phyloP scores from a whole-genome alignment of 176 grass and related monocot genomes.

The Elaeis guineensis region DNA sequence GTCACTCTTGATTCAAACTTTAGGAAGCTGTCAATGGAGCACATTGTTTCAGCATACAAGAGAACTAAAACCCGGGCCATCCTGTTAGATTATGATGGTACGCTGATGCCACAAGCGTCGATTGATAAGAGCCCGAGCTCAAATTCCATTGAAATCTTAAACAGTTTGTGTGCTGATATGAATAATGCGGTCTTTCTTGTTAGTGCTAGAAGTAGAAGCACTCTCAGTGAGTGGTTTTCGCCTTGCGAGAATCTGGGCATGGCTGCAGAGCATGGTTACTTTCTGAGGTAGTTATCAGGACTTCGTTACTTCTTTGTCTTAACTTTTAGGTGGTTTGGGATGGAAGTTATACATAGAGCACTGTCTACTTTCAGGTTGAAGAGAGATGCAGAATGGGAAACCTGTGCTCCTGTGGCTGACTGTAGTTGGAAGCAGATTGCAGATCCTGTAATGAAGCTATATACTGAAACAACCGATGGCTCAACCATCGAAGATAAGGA shows the following conservation, averaged over 20 bases:
- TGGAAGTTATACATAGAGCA: background rate
- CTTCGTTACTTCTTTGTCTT: background rate
- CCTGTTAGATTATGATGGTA: constrained; percentile 85
- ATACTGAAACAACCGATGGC: constrained; percentile 82
- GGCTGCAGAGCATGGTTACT: constrained; percentile 89
- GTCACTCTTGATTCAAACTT: constrained; percentile 73
- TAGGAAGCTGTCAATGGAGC: constrained; percentile 81
- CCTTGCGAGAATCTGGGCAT: constrained; percentile 66
- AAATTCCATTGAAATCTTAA: constrained; percentile 54
- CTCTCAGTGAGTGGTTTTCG: constrained; percentile 54
- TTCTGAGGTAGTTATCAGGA: constrained; percentile 49
- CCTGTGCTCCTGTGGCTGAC: constrained; percentile 41
- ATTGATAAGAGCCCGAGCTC: constrained; percentile 54
- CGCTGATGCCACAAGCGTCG: constrained; percentile 72
- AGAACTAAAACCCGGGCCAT: constrained; percentile 52
- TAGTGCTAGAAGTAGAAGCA: constrained; percentile 42
- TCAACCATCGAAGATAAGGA: constrained; percentile 78
- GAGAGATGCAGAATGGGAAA: constrained; percentile 69
- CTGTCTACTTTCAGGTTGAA: constrained; percentile 27
- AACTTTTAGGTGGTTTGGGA: no score
- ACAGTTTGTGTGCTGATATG: constrained; percentile 54
- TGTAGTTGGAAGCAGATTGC: constrained; percentile 89
- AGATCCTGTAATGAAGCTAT: constrained; percentile 68
- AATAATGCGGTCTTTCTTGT: constrained; percentile 68
- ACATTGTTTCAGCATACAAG: constrained; percentile 64